These are phyloP conservation scores for Coemansia sp. DNA, from an alignment of 192 early-diverging fungal species.

Conservation along the genomic window DNA sequence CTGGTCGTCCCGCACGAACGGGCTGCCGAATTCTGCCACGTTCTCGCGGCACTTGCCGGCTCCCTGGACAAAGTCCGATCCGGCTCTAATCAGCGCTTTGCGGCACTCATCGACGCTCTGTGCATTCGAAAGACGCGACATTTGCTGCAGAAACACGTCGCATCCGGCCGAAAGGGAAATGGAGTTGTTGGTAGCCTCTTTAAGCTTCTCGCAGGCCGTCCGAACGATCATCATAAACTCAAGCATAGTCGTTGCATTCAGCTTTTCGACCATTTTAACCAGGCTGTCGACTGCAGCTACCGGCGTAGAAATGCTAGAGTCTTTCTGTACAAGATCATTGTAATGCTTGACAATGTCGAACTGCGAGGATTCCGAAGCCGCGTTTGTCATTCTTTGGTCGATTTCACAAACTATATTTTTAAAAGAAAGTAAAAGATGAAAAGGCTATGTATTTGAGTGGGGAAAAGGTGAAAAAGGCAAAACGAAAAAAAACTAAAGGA, in stretches of 20 bases:
- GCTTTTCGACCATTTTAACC: constrained; percentile 64
- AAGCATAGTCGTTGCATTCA: constrained; percentile 76
- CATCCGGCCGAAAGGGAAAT: constrained; percentile 86
- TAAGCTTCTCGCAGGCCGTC: constrained; percentile 63
- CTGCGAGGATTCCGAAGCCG: not conserved
- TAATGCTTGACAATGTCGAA: constrained; percentile 42
- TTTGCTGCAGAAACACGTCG: constrained; percentile 70
- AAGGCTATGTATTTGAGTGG: no score
- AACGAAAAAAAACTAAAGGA: no score
- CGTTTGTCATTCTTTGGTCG: not conserved
- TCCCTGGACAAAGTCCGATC: constrained; percentile 69
- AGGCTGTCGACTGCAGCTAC: constrained; percentile 73
- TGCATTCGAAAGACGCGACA: constrained; percentile 30
- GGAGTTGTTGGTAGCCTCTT: constrained; percentile 64
- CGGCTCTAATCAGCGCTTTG: constrained; percentile 64
- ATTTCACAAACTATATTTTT: no score
- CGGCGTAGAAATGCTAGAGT: constrained; percentile 67
- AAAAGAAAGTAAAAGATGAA: no score
- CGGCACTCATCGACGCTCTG: constrained; percentile 72
- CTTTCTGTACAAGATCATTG: constrained; percentile 26
- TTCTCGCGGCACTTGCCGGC: constrained; percentile 67
- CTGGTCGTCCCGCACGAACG: constrained; percentile 79
- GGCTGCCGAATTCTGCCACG: constrained; percentile 72
- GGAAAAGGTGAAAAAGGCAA: no score
- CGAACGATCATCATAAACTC: constrained; percentile 83